Conservation (phyloP, 306 rosid species). For the Acacia melanoxylon region DNA sequence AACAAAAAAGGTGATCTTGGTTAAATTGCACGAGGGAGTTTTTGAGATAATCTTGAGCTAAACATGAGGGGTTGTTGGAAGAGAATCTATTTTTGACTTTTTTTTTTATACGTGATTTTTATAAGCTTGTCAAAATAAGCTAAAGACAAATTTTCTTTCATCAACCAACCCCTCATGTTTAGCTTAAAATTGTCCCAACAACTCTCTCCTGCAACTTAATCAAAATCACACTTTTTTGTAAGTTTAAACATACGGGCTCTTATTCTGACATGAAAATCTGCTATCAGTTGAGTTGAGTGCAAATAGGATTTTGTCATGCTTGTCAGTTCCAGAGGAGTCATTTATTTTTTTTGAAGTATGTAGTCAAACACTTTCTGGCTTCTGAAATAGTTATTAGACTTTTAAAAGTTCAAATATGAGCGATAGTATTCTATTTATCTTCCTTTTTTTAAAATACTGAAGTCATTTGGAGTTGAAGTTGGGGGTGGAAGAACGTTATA, state of each 20-base stretch:
- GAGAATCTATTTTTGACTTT: neutral
- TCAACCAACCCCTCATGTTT: neutral
- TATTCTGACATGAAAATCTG: conserved; percentile 10
- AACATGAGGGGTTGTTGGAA: neutral
- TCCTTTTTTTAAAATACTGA: conserved; percentile 1
- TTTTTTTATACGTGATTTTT: neutral
- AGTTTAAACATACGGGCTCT: neutral
- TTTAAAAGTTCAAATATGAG: conserved; percentile 6
- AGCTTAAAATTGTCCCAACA: neutral
- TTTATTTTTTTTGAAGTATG: conserved; percentile 21
- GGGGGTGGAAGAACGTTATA: conserved; percentile 6
- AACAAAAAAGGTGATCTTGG: neutral
- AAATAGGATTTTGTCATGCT: conserved; percentile 1
- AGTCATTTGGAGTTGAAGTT: conserved; percentile 1
- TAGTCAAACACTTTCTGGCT: conserved; percentile 17
- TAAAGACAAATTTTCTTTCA: neutral
- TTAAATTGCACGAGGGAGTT: neutral
- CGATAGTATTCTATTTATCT: neutral
- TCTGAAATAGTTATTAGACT: neutral
- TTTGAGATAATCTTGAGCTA: neutral
- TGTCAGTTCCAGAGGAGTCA: neutral
- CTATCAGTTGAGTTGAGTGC: neutral
- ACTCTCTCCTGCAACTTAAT: neutral
- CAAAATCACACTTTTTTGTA: neutral
- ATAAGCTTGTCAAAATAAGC: neutral